Evolutionary conservation across 345 rosid species (phyloP).

Genomic region (Sisymbrium irio): DNA sequence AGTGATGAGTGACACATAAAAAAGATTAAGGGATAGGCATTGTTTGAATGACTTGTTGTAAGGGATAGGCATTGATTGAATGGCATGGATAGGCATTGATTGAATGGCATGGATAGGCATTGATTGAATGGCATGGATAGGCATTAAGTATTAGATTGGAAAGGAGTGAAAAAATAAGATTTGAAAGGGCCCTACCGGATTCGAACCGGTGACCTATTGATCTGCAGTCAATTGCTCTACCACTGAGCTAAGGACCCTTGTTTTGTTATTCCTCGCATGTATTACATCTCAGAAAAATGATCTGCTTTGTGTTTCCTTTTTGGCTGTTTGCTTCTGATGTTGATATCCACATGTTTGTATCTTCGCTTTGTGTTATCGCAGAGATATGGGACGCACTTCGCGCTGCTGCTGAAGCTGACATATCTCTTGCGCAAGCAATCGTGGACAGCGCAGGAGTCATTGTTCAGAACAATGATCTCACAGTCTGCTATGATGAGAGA

Average conservation of each 20-base stretch:
- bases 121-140: too few species aligned
- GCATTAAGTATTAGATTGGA: not conserved
- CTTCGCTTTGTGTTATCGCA: constrained; percentile 18
- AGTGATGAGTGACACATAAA: not conserved
- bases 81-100: not conserved
- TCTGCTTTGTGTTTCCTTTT: not conserved
- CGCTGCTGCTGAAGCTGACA: constrained; percentile 82
- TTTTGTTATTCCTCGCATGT: not conserved
- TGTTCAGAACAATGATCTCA: constrained; percentile 73
- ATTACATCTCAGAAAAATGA: not conserved
- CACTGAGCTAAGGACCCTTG: constrained; percentile 76
- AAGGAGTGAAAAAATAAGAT: not conserved
- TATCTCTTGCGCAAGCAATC: constrained; percentile 69
- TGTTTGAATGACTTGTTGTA: not conserved
- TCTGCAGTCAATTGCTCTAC: constrained; percentile 90
- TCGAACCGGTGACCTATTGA: constrained; percentile 70
- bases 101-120: too few species aligned
- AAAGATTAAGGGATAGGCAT: not conserved
- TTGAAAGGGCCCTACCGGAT: constrained; percentile 36
- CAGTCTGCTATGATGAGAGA: constrained; percentile 86
- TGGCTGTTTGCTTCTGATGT: not conserved
- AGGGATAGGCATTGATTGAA: not conserved
- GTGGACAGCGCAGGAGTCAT: constrained; percentile 89
- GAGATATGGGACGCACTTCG: constrained; percentile 97
- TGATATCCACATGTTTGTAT: not conserved